Evolutionary conservation across 225 moss, liverwort and hornwort genomes (phyloP).

Genomic region (Bryum argenteum): DNA sequence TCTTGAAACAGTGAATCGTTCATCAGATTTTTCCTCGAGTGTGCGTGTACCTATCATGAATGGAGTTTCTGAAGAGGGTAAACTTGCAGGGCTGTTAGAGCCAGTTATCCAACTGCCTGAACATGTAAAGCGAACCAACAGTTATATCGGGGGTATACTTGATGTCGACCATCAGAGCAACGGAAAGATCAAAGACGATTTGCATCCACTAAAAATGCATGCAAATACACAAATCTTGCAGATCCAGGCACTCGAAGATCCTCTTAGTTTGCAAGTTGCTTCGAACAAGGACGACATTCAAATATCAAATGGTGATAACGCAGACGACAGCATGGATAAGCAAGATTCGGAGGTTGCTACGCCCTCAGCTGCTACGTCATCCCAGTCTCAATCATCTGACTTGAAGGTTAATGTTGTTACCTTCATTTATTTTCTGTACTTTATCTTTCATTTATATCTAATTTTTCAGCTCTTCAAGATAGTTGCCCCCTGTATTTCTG

Average conservation of each 20-base stretch:
- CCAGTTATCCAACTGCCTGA: constrained; percentile 46
- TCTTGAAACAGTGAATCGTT: constrained; percentile 40
- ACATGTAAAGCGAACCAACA: constrained; percentile 45
- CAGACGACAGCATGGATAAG: constrained; percentile 45
- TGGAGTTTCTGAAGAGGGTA: constrained; percentile 48
- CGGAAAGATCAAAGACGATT: constrained; percentile 49
- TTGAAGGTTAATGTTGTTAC: constrained; percentile 41
- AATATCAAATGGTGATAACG: constrained; percentile 44
- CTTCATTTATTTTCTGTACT: neutral
- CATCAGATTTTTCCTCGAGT: constrained; percentile 43
- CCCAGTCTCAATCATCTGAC: constrained; percentile 52
- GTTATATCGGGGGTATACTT: constrained; percentile 33
- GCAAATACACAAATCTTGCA: constrained; percentile 26
- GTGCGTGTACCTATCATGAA: constrained; percentile 32
- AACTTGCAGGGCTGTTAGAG: constrained; percentile 49
- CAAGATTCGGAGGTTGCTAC: constrained; percentile 54
- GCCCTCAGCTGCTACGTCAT: constrained; percentile 44
- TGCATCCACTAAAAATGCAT: constrained; percentile 42
- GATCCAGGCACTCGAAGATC: constrained; percentile 29
- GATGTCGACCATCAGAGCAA: constrained; percentile 54
- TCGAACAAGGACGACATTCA: constrained; percentile 36
- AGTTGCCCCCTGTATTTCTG: neutral
- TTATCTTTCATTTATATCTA: no score
- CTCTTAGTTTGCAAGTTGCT: constrained; percentile 38
- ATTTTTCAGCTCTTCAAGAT: neutral